phyloP scores from a whole-genome alignment of 148 eudicot genomes.

The Cornus kousa region DNA sequence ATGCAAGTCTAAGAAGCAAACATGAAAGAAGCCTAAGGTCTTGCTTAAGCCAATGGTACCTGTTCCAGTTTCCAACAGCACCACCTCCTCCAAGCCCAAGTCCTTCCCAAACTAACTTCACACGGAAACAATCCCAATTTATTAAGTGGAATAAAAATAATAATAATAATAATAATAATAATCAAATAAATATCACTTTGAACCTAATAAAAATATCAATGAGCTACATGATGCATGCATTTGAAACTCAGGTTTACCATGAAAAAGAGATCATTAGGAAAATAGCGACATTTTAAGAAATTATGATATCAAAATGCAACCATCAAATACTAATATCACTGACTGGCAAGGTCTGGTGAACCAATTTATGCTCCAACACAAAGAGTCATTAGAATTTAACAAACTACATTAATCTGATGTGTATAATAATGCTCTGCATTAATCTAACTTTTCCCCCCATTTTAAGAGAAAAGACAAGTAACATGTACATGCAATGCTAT shows the following conservation, averaged over 20 bases:
- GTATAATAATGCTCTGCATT: too few species aligned
- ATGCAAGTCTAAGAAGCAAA: neutral
- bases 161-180: too few species aligned
- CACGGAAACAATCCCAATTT: conserved; percentile 6
- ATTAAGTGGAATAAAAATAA: neutral
- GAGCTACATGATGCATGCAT: neutral
- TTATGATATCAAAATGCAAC: neutral
- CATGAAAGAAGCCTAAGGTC: neutral
- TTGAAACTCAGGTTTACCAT: neutral
- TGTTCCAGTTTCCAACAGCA: conserved; percentile 65
- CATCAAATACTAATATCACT: neutral
- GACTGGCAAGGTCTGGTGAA: neutral
- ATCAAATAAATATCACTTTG: neutral
- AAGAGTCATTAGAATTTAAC: neutral
- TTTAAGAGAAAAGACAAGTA: neutral
- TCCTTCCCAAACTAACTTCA: conserved; percentile 76
- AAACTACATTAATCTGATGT: too few species aligned
- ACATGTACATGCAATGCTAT: neutral
- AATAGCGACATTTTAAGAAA: neutral
- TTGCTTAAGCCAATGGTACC: conserved; percentile 27
- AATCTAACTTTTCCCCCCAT: too few species aligned
- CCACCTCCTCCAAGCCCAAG: conserved; percentile 71
- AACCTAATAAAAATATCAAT: neutral
- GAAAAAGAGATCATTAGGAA: neutral
- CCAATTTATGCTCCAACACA: neutral